These are phyloP conservation scores for Acacia concinna DNA, from an alignment of 331 rosid species.

Conservation along the genomic window DNA sequence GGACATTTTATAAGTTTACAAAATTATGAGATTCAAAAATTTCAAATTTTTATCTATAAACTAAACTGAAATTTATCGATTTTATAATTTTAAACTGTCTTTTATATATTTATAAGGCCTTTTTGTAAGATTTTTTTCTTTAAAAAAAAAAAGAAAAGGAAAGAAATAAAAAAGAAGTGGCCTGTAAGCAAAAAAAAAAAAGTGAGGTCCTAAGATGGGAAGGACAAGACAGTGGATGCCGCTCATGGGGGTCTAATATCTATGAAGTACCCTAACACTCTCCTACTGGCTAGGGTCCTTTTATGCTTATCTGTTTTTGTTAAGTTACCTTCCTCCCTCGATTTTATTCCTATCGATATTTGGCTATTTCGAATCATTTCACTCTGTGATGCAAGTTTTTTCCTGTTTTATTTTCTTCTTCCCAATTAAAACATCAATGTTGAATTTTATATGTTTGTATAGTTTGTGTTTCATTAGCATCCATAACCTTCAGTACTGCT, in stretches of 20 bases:
- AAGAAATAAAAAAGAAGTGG: not conserved
- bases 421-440: too few species aligned
- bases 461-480: too few species aligned
- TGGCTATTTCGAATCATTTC: not conserved
- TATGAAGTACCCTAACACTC: slow-evolving; percentile 41
- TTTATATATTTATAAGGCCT: too few species aligned
- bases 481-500: not conserved
- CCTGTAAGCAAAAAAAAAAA: not conserved
- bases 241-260: slow-evolving; percentile 50
- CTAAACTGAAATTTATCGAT: too few species aligned
- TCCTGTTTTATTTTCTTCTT: not conserved
- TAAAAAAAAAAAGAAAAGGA: not conserved
- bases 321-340: not conserved
- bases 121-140: too few species aligned
- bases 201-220: slow-evolving; percentile 12
- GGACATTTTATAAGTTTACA: too few species aligned
- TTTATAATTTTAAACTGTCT: too few species aligned
- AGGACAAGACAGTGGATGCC: not conserved
- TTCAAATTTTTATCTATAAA: too few species aligned
- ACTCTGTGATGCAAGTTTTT: not conserved
- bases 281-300: slow-evolving; percentile 42
- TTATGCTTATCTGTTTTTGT: not conserved
- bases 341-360: not conserved
- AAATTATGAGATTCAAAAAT: too few species aligned
- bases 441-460: too few species aligned